Base-by-base conservation (phyloP, 345 rosid species). In the Aethionema arabicum region DNA sequence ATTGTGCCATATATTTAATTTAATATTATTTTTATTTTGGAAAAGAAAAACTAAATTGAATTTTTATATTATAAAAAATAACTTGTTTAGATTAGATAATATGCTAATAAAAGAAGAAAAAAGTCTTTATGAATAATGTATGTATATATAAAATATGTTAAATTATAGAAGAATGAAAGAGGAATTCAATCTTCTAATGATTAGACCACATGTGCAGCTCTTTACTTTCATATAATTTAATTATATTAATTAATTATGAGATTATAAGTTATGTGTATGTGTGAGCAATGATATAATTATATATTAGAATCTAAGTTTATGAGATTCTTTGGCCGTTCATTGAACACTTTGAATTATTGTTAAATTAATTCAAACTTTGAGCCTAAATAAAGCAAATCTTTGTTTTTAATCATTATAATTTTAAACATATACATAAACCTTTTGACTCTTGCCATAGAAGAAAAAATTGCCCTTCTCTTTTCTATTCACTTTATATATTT, bases 371-470 rank as follows among this genome's bases (percentile, higher is more conserved):
- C 53, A 48, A 45, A 69, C 73, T 48, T 37, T 11, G 21, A 36
- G 68, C 48, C 59, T 11, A 61, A 55, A 46, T 21, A 49, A 56
- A 73, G 68, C 37, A 43, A 58, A 59, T 54, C 32, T 32, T 67
- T n/a, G n/a, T 38, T 36, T 1, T 21, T 1, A 21, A 21, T 21
- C 5, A 39, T 11, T 41, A 54, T 68, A 64, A 32, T 39, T 43
- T 61, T 53, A 48, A 69, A 63, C 49, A 53, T 50, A 54, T 39
- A 21, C 27, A 1, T 21, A 21, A 59, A 65, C 67, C 72, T 56
- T 78, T 82, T 79, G 86, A 82, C 87, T 73, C 67, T 60, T 77
- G 46, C 67, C 75, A 55, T 65, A 55, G 10, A 40, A 56, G 36
- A 55, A 44, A 21, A 36, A 52, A 30, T 54, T 54, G 57, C 48